Percentiles rank a stretch among this genome's conserved stretches.
These are phyloP conservation scores for Sclerotinia sclerotiorum DNA, from an alignment of 2,329 filamentous ascomycete genomes.

Conservation along the genomic window DNA sequence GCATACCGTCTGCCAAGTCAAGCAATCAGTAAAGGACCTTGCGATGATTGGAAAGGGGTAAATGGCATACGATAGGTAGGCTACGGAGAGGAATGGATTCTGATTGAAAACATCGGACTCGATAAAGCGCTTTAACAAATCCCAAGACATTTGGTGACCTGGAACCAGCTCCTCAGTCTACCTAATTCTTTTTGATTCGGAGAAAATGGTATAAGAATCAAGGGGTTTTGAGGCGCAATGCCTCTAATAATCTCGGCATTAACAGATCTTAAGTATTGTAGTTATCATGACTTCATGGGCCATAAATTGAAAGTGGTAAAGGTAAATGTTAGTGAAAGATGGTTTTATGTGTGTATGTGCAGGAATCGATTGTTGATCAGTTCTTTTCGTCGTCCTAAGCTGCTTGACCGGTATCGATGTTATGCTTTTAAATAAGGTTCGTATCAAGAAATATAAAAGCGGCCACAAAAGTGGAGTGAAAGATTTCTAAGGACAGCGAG, in stretches of 20 bases:
- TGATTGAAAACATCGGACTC: conserved; percentile 93
- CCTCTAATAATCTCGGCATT: conserved; percentile 41
- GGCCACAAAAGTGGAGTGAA: conserved; percentile 18
- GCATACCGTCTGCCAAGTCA: conserved; percentile 69
- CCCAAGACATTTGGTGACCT: conserved; percentile 65
- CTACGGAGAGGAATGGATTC: conserved; percentile 83
- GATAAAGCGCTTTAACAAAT: conserved; percentile 85
- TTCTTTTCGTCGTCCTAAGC: conserved; percentile 11
- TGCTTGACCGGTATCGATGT: conserved; percentile 4
- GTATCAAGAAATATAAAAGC: conserved; percentile 17
- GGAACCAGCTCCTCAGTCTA: conserved; percentile 21
- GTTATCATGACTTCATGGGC: conserved; percentile 32
- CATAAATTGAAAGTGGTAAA: conserved; percentile 22
- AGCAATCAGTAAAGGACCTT: conserved; percentile 19
- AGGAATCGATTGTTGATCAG: neutral
- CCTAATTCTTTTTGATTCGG: conserved; percentile 20
- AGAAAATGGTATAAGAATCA: conserved; percentile 26
- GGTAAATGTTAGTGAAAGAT: neutral
- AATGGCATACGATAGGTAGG: conserved; percentile 71
- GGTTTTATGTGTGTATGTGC: neutral
- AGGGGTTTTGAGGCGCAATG: conserved; percentile 37
- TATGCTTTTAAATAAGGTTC: conserved; percentile 11
- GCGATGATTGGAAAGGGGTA: conserved; percentile 16
- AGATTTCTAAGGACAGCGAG: conserved; percentile 1
- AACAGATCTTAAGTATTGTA: conserved; percentile 30